Base-by-base conservation (phyloP, 345 rosid genomes). In the Laguncularia racemosa region DNA sequence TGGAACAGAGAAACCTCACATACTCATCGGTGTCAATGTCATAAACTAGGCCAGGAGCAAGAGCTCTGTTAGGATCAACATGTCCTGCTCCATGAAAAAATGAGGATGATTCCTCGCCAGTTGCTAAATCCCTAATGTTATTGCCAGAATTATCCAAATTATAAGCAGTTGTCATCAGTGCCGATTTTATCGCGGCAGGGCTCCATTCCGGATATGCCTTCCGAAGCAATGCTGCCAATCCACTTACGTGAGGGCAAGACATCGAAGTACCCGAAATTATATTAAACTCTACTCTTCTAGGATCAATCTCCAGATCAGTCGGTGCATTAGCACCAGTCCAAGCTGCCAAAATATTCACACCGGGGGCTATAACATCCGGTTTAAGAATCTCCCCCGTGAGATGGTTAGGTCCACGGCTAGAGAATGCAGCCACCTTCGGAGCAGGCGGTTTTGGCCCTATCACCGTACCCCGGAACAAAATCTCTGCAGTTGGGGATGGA, bases 191-290 rank as follows among this genome's bases (percentile, higher is more conserved):
- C 0, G 77, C 88, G 0, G 97, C 91, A 0, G 89, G 92, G 4
- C 84, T 76, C 97, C 95, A 86, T 16, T 68, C 69, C 2, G 83
- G 86, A 23, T 81, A 78, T 14, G 95, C 83, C 47, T 66, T 77
- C 55, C 76, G 76, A 53, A 86, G 83, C 50, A 89, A 70, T 1
- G 97, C 97, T 11, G 86, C 90, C 52, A 86, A 67, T 50, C 97
- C 97, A 33, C 92, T 86, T 11, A 77, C 88, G 66, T 89, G 97
- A 16, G 95, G 95, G 62, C 97, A 86, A 0, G 97, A 83, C 97
- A 89, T 89, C 2, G 95, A 89, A 11, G 97, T 89, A 8, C 97
- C 97, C 7, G 95, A 86, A 55, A 82, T 79, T 4, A 89, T 86
- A 44, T 89, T 89, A 76, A 84, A 86, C 55, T 65, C 40, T 9